Base-by-base conservation (phyloP, 805 yeast species). In the Komagataella populi region DNA sequence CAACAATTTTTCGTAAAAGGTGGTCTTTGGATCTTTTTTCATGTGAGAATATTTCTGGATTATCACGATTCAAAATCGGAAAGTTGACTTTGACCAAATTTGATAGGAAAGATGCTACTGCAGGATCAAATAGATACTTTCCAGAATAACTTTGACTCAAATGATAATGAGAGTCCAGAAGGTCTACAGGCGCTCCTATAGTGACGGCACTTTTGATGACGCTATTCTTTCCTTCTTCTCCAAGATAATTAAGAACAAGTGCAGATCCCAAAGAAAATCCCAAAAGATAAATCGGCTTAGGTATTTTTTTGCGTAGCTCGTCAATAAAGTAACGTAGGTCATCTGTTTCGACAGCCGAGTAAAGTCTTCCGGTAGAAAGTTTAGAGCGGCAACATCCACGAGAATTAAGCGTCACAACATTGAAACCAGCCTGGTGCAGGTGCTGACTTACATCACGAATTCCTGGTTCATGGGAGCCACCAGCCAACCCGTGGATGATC, bases 351-450 rank as follows among this genome's bases (percentile, higher is more conserved):
- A 82, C 68, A 0, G 83, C 95, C 50, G 80, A 73, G 63, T 80
- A 84, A 20, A 84, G 61, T 56, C 77, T 76, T 4, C 87, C 87
- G 5, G 87, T 77, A 1, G 87, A 76, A 52, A 85, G 70, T 55
- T 81, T 81, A 18, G 87, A 83, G 60, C 87, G 74, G 30, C 87
- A 83, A 65, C 91, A 84, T 3, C 95, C 95, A 60, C 95, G 71
- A 16, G 85, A 73, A 61, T 83, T 84, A 49, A 85, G 60, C 3
- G 76, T 78, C 17, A 81, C 84, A 48, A 81, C 60, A 18, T 64
- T 83, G 79, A 61, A 80, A 72, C 55, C 69, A 59, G 51, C 68
- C 14, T 67, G 65, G 4, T 65, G 64, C 48, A 82, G 64, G 18
- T 66, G 63, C 48, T 68, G 66, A 44, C 78, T 65, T 44, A 80